phyloP scores from a whole-genome alignment of 768 basidiomycete species.

The Rickenella mellea region DNA sequence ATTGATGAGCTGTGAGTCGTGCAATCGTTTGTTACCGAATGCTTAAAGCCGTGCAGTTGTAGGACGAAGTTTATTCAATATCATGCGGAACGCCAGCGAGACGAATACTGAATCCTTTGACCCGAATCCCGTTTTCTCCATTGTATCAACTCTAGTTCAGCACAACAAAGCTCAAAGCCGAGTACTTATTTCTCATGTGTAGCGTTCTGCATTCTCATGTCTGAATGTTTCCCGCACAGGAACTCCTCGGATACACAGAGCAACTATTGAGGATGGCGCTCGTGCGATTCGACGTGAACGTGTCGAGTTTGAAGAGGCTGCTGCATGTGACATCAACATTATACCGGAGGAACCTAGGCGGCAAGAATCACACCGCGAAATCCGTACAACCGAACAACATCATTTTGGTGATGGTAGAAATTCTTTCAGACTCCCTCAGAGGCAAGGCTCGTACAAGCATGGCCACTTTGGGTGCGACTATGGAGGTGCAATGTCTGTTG shows the following conservation, averaged over 20 bases:
- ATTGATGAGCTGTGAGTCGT: conserved; percentile 45
- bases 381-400: conserved; percentile 22
- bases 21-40: neutral
- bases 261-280: conserved; percentile 47
- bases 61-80: conserved; percentile 40
- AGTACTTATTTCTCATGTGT: conserved; percentile 24
- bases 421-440: conserved; percentile 42
- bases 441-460: conserved; percentile 42
- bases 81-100: conserved; percentile 54
- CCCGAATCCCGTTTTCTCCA: conserved; percentile 44
- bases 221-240: conserved; percentile 25
- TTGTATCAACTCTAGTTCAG: conserved; percentile 43
- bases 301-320: conserved; percentile 32
- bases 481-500: conserved; percentile 36
- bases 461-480: conserved; percentile 36
- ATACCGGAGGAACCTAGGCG: conserved; percentile 16
- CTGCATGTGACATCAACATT: conserved; percentile 37
- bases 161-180: conserved; percentile 50
- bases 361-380: conserved; percentile 13
- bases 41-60: conserved; percentile 30
- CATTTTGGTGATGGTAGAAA: conserved; percentile 36
- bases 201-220: neutral
- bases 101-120: conserved; percentile 38
- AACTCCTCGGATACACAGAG: conserved; percentile 49
- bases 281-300: conserved; percentile 37